Evolutionary conservation across 2,329 filamentous ascomycete species (phyloP).

Genomic region (Trichoderma cornu-damae): DNA sequence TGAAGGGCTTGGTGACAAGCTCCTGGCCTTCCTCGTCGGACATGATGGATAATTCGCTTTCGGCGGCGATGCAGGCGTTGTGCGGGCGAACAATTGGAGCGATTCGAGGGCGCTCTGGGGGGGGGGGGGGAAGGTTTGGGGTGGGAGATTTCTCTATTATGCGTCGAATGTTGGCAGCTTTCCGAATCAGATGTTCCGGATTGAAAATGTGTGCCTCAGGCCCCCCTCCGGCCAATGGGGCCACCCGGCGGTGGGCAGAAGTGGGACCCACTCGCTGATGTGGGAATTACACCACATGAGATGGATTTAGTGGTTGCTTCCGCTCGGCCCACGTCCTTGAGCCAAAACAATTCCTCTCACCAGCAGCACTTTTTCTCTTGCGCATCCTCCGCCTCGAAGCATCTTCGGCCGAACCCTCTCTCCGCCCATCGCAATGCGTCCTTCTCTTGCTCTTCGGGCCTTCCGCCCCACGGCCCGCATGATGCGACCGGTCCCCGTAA

Average conservation of each 20-base stretch:
- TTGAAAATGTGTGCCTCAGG: conserved; percentile 39
- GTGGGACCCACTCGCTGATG: conserved; percentile 27
- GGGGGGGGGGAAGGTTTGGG: conserved; percentile 29
- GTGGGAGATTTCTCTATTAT: conserved; percentile 31
- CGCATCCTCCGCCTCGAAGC: background rate
- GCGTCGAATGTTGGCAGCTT: conserved; percentile 31
- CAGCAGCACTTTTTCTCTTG: conserved; percentile 22
- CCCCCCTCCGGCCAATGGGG: conserved; percentile 35
- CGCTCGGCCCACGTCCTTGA: conserved; percentile 27
- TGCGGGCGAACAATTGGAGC: conserved; percentile 13
- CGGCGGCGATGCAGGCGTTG: conserved; percentile 33
- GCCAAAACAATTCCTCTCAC: conserved; percentile 29
- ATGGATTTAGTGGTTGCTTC: conserved; percentile 25
- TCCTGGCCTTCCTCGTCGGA: conserved; percentile 76
- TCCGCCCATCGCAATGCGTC: conserved; percentile 52
- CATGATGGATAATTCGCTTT: conserved; percentile 58
- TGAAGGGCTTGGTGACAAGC: conserved; percentile 95
- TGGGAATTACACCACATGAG: conserved; percentile 33
- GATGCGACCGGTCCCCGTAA: conserved; percentile 69
- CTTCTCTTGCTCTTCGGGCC: conserved; percentile 62
- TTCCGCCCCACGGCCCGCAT: conserved; percentile 61
- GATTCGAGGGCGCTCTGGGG: conserved; percentile 27
- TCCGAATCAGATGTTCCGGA: conserved; percentile 41
- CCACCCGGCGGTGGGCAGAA: conserved; percentile 17
- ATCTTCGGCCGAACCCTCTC: conserved; percentile 30